A percentile compares a stretch with the other conserved stretches of the same genome.
Evolutionary conservation across 306 rosid species (phyloP).

Genomic region (Luffa aegyptiaca): DNA sequence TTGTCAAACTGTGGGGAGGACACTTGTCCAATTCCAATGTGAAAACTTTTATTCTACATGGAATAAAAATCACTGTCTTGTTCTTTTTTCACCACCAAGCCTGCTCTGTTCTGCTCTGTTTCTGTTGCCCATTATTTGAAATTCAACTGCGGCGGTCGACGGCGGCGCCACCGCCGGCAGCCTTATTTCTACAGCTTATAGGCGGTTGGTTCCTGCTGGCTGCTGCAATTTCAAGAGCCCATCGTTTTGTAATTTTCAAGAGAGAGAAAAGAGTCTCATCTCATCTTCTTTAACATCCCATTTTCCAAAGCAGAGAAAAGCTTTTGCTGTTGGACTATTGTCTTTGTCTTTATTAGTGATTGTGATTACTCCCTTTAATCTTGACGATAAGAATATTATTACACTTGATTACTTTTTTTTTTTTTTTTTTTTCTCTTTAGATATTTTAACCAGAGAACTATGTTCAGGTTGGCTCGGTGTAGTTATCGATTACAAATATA

Average conservation of each 20-base stretch:
- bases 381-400: not conserved
- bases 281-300: not conserved
- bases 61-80: not conserved
- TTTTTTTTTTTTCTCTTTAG: not conserved
- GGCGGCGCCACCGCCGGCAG: not conserved
- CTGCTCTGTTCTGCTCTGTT: not conserved
- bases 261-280: not conserved
- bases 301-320: not conserved
- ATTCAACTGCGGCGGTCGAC: not conserved
- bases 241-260: not conserved
- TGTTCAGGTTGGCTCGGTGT: not conserved
- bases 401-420: not conserved
- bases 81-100: not conserved
- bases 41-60: not conserved
- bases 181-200: not conserved
- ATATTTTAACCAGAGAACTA: no score
- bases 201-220: not conserved
- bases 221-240: not conserved
- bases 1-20: not conserved
- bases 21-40: not conserved
- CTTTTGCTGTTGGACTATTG: not conserved
- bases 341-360: not conserved
- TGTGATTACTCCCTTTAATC: not conserved
- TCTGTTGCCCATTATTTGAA: not conserved
- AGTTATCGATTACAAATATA: not conserved